phyloP scores from a whole-genome alignment of 495 filamentous ascomycete species.

The Aspergillus cristatus region DNA sequence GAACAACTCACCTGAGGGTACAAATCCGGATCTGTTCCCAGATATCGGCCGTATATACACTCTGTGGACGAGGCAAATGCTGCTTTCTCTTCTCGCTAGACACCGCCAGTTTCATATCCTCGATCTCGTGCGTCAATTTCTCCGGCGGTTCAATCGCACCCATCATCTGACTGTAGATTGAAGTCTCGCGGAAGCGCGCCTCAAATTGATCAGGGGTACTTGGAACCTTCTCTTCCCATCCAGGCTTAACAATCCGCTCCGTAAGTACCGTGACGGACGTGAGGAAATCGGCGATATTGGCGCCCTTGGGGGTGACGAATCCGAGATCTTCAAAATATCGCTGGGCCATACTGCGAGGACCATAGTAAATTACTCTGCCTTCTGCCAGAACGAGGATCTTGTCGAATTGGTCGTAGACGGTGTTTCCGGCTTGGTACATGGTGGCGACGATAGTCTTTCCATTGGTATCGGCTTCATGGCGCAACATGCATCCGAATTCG shows the following conservation, averaged over 20 bases:
- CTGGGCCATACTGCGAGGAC: conserved; percentile 48
- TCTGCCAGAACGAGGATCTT: conserved; percentile 72
- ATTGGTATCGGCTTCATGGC: conserved; percentile 55
- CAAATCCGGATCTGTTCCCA: conserved; percentile 49
- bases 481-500: conserved; percentile 65
- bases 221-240: conserved; percentile 57
- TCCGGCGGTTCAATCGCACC: conserved; percentile 50
- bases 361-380: conserved; percentile 73
- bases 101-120: conserved; percentile 31
- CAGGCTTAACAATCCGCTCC: conserved; percentile 55
- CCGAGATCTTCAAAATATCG: conserved; percentile 64
- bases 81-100: conserved; percentile 46
- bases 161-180: conserved; percentile 52
- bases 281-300: conserved; percentile 70
- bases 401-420: conserved; percentile 68
- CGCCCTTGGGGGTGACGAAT: conserved; percentile 58
- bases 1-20: conserved; percentile 25
- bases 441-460: conserved; percentile 61
- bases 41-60: conserved; percentile 47
- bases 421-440: conserved; percentile 76
- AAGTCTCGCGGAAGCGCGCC: conserved; percentile 56
- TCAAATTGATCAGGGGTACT: conserved; percentile 72
- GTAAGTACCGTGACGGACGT: conserved; percentile 65
- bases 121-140: conserved; percentile 31
- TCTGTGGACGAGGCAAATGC: conserved; percentile 28